These are phyloP conservation scores for Solanum bukasovii DNA, from an alignment of 257 asterid species.

Conservation along the genomic window DNA sequence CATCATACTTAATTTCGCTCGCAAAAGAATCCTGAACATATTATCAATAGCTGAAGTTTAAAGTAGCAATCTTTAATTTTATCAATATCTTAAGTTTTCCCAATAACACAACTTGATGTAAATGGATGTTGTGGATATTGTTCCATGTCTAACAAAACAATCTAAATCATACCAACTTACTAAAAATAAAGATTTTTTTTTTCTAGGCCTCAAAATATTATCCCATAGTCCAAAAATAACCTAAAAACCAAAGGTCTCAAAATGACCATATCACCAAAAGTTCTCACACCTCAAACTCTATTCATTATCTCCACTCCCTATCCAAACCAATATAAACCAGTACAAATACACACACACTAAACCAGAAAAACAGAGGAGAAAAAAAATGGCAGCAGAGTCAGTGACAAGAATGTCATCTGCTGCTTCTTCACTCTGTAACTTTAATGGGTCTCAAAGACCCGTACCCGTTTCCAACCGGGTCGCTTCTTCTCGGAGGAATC, in stretches of 20 bases:
- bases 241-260: not conserved
- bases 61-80: not conserved
- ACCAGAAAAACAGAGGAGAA: not conserved
- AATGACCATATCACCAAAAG: not conserved
- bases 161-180: not conserved
- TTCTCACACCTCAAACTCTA: not conserved
- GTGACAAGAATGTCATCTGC: conserved; percentile 47
- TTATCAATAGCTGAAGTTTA: fast-evolving
- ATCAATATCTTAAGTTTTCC: not conserved
- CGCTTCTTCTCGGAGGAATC: conserved; percentile 34
- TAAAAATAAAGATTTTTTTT: not conserved
- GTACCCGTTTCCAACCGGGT: conserved; percentile 28
- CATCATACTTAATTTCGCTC: not conserved
- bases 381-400: conserved; percentile 62
- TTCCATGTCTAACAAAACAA: not conserved
- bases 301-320: not conserved
- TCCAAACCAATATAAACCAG: not conserved
- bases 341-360: not conserved
- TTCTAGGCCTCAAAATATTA: not conserved
- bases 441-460: conserved; percentile 44
- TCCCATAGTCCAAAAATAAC: not conserved
- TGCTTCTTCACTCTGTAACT: conserved; percentile 64
- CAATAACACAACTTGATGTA: not conserved
- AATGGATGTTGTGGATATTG: not conserved
- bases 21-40: not conserved